Conservation (phyloP, 768 basidiomycete genomes). For the Xerocomellus amylosporus region DNA sequence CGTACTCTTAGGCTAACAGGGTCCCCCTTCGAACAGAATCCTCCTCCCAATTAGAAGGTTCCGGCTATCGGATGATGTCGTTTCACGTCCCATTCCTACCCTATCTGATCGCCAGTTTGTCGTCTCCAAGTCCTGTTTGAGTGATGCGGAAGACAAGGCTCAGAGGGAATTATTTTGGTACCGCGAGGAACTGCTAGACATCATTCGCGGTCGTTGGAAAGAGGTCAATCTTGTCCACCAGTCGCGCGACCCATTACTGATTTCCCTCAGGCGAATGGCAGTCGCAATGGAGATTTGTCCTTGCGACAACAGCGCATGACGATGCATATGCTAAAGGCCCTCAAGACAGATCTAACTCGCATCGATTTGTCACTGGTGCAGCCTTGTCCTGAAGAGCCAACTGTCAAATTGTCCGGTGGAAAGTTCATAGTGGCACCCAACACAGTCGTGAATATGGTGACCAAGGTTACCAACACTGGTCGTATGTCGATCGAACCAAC, state of each 20-base stretch:
- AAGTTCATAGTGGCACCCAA: constrained; percentile 54
- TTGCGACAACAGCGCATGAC: constrained; percentile 78
- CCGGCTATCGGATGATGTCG: constrained; percentile 51
- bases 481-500: constrained; percentile 42
- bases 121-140: constrained; percentile 68
- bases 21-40: constrained; percentile 40
- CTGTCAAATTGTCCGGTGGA: constrained; percentile 24
- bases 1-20: constrained; percentile 4
- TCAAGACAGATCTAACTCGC: constrained; percentile 65
- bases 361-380: constrained; percentile 52
- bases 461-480: constrained; percentile 60
- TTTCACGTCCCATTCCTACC: constrained; percentile 74
- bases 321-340: constrained; percentile 70
- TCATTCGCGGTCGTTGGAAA: constrained; percentile 71
- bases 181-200: constrained; percentile 78
- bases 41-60: constrained; percentile 73
- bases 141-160: constrained; percentile 52
- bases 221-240: constrained; percentile 53
- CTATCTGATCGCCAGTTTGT: constrained; percentile 90
- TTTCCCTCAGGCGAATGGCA: constrained; percentile 65
- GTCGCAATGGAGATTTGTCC: constrained; percentile 71
- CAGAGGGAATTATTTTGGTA: constrained; percentile 95
- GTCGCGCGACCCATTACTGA: neutral
- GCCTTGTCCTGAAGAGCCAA: constrained; percentile 25
- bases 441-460: constrained; percentile 61